phyloP scores from a whole-genome alignment of 768 basidiomycete species.

The Pleurotus cornucopiae region DNA sequence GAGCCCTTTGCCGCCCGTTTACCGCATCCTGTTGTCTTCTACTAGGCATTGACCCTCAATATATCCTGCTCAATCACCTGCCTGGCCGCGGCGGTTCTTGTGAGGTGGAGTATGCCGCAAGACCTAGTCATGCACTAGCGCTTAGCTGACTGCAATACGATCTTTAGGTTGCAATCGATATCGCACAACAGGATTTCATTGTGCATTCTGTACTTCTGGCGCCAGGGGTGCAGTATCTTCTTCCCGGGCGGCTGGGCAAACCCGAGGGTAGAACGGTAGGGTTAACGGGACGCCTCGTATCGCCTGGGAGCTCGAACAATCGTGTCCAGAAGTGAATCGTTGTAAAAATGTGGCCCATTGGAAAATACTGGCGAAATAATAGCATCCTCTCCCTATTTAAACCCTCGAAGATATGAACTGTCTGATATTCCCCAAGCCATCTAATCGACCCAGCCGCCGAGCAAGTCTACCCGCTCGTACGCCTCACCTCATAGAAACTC shows the following conservation, averaged over 20 bases:
- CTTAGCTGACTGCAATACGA: not conserved
- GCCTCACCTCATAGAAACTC: not conserved
- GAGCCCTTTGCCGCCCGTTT: no score
- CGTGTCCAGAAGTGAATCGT: not conserved
- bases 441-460: not conserved
- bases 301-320: not conserved
- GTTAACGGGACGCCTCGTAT: not conserved
- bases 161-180: not conserved
- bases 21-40: no score
- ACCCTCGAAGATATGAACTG: no score
- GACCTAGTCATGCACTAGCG: not conserved
- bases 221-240: not conserved
- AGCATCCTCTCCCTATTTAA: not conserved
- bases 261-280: not conserved
- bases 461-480: not conserved
- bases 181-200: not conserved
- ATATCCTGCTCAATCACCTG: not conserved
- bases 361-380: not conserved
- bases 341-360: not conserved
- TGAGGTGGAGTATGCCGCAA: not conserved
- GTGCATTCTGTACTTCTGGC: not conserved
- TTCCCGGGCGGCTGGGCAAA: not conserved
- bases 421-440: no score
- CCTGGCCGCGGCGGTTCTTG: not conserved
- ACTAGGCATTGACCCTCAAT: no score